phyloP scores from a whole-genome alignment of 345 rosid species.

The Anastatica hierochuntica region DNA sequence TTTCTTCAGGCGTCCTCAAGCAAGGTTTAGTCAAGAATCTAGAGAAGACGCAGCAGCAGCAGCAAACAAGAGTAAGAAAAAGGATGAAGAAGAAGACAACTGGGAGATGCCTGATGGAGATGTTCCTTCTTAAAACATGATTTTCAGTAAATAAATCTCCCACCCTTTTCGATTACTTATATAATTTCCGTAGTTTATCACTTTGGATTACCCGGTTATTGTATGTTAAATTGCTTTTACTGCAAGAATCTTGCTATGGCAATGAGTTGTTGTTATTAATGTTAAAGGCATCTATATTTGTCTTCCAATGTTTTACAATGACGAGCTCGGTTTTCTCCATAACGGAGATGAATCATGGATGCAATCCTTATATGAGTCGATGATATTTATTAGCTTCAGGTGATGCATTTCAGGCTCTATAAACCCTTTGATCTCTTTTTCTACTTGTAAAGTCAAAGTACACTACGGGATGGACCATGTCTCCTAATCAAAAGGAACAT shows the following conservation, averaged over 20 bases:
- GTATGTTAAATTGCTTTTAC: slow-evolving; percentile 11
- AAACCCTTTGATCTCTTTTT: slow-evolving; percentile 3
- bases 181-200: not conserved
- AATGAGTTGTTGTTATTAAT: slow-evolving; percentile 6
- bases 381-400: too few relatives aligned
- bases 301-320: too few relatives aligned
- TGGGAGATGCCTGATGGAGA: slow-evolving; percentile 78
- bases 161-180: not conserved
- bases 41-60: slow-evolving; percentile 43
- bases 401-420: too few relatives aligned
- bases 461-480: not conserved
- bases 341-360: too few relatives aligned
- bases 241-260: too few relatives aligned
- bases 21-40: slow-evolving; percentile 29
- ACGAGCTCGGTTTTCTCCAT: too few relatives aligned
- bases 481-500: slow-evolving; percentile 6
- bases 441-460: slow-evolving; percentile 9
- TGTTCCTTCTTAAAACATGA: slow-evolving; percentile 30
- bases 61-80: slow-evolving; percentile 33
- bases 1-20: slow-evolving; percentile 38
- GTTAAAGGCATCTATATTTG: not conserved
- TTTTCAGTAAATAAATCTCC: slow-evolving; percentile 7
- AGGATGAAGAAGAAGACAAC: slow-evolving; percentile 61
- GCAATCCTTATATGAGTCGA: too few relatives aligned
- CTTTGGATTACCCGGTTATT: too few relatives aligned